Base-by-base conservation (phyloP, 805 yeast genomes). In the Candida orba region DNA sequence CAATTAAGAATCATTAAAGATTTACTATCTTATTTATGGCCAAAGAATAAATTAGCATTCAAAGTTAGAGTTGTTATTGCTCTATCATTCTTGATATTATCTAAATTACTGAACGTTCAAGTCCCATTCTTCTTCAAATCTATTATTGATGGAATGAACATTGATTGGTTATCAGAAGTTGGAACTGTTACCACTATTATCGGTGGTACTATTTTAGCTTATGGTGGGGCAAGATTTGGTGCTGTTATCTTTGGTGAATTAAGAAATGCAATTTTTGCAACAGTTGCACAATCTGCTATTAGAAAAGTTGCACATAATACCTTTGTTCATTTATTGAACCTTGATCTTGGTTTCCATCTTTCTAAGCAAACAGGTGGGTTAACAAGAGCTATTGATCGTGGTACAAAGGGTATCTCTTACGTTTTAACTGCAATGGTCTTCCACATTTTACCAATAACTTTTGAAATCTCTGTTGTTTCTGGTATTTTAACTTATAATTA, bases 341-440 rank as follows among this genome's bases (percentile, higher is more conserved):
- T 93, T 62, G 99, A 93, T 64, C 67, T 90, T 43, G 84, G 87
- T 18, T 93, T 91, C 75, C 99, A 93, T 62, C 65, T 93, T 34
- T 74, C 91, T 10, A 73, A 90, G 52, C 98, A 93, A 62, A 93
- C 99, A 0, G 99, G 99, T 52, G 98, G 96, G 0, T 65, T 93
- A 30, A 91, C 97, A 0, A 72, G 99, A 48, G 98, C 98, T 2
- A 93, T 93, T 56, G 99, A 93, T 57, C 72, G 99, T 51, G 99
- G 99, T 62, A 91, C 98, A 1, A 91, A 93, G 56, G 99, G 99
- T 68, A 91, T 93, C 42, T 82, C 95, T 12, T 90, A 85, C 54
- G 97, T 93, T 6, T 68, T 93, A 38, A 79, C 86, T 32, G 96
- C 98, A 3, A 86, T 91, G 95, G 96, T 93, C n/a, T 91, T 93